Evolutionary conservation across 768 basidiomycete genomes (phyloP).

Genomic region (Sarcodon aspratus): DNA sequence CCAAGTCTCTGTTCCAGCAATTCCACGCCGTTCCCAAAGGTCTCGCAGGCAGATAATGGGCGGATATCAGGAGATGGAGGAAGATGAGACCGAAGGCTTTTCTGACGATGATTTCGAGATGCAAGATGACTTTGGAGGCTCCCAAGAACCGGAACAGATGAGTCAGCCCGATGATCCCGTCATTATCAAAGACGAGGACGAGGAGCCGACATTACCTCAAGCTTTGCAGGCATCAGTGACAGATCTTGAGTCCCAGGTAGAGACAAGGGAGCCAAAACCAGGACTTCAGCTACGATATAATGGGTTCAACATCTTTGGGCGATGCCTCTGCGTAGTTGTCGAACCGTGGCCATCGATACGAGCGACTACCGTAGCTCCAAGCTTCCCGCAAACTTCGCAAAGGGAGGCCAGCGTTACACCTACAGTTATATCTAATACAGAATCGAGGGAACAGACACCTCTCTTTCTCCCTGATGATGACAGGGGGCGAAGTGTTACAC

Average conservation of each 20-base stretch:
- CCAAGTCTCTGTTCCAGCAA: background rate
- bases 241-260: conserved; percentile 39
- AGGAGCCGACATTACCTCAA: conserved; percentile 7
- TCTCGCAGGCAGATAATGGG: conserved; percentile 1
- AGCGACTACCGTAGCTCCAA: conserved; percentile 19
- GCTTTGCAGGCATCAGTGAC: conserved; percentile 17
- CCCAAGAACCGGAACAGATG: background rate
- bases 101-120: conserved; percentile 6
- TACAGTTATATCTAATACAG: conserved; percentile 14
- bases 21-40: conserved; percentile 9
- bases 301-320: conserved; percentile 59
- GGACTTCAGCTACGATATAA: conserved; percentile 62
- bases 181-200: conserved; percentile 9
- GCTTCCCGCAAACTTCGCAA: conserved; percentile 12
- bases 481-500: conserved; percentile 26
- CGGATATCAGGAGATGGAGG: conserved; percentile 13
- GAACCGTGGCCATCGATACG: conserved; percentile 66
- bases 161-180: background rate
- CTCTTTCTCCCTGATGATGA: conserved; percentile 65
- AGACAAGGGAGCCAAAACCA: conserved; percentile 57
- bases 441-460: conserved; percentile 44
- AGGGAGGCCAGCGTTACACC: conserved; percentile 23
- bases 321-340: conserved; percentile 72
- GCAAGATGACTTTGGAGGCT: background rate
- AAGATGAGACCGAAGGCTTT: conserved; percentile 11